Evolutionary conservation across 192 early-diverging fungal genomes (phyloP), one percentile per base, ranked within the genome.

Genomic region (Paraglomus brasilianum): DNA sequence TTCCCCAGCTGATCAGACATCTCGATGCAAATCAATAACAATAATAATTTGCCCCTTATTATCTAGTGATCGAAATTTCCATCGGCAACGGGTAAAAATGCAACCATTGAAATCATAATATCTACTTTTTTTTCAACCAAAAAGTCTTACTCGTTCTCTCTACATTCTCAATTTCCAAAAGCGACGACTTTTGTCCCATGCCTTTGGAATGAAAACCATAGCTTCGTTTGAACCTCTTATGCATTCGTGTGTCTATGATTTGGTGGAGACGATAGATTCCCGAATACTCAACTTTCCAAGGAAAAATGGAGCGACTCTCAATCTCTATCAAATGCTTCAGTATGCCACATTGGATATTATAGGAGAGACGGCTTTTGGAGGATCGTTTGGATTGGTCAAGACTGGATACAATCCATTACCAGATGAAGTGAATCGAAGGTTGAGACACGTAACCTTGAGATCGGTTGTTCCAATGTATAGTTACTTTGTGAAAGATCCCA

Each of bases 341-440:
- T 11, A 56, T 56, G 17, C 1, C 9, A 21, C 53, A 4, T 53
- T 74, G 19, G 85, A 86, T 60, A 77, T 80, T 11, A 85, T 86
- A 55, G 83, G 85, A 7, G 74, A 81, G 30, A 81, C 83, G 1
- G 73, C 74, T 7, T 85, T 86, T 72, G 84, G 80, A 22, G 50
- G 74, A 47, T 69, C 75, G 0, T 86, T 86, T 46, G 45, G 80
- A 10, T 82, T 85, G 77, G 71, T 86, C 22, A 44, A 77, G 22
- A 55, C 71, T 22, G 79, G 73, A 24, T 66, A 68, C 13, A 78
- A 86, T 58, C 78, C 77, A 17, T 39, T 86, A 1, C 83, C 80
- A 13, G 69, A 69, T 69, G 21, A 67, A 69, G 39, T 56, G 55
- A 43, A 41, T 71, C 15, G 60, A 75, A 64, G 55, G n/a, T 53